phyloP scores from a whole-genome alignment of 1,139 yeast genomes.

The Lodderomyces metapsilosis region DNA sequence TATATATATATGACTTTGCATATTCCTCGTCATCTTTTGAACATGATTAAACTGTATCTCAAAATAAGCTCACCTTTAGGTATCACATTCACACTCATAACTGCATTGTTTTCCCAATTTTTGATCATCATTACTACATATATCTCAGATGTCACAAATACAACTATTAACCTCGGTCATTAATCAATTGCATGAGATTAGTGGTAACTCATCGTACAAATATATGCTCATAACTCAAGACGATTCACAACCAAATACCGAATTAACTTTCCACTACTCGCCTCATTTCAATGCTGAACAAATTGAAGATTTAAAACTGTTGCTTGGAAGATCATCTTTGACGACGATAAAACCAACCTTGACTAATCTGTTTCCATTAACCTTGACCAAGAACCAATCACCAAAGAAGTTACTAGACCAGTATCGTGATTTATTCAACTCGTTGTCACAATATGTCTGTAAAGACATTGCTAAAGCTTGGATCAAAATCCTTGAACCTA shows the following conservation, averaged over 20 bases:
- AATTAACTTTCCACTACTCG: conserved; percentile 16
- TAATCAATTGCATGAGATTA: conserved; percentile 2
- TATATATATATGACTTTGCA: background rate
- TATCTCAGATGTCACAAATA: background rate
- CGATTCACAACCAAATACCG: conserved; percentile 8
- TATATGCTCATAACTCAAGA: conserved; percentile 11
- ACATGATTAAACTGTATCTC: background rate
- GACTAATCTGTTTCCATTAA: conserved; percentile 10
- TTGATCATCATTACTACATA: too few species aligned
- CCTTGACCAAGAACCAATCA: conserved; percentile 5
- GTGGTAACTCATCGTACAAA: conserved; percentile 4
- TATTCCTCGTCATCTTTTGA: background rate
- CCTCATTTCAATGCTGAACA: conserved; percentile 15
- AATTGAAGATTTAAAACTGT: conserved; percentile 13
- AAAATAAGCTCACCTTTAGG: background rate
- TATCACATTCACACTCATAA: too few species aligned
- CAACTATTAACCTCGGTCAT: background rate
- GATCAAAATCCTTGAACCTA: conserved; percentile 66
- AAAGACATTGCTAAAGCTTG: conserved; percentile 64
- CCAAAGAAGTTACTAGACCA: conserved; percentile 11
- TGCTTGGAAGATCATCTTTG: conserved; percentile 11
- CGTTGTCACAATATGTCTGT: conserved; percentile 50
- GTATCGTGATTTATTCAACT: conserved; percentile 18
- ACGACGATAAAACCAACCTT: conserved; percentile 17
- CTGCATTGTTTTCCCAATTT: too few species aligned